A percentile compares a stretch with the other conserved stretches of the same genome.
Evolutionary conservation across 345 rosid species (phyloP).

Genomic region (Citrus sp.): DNA sequence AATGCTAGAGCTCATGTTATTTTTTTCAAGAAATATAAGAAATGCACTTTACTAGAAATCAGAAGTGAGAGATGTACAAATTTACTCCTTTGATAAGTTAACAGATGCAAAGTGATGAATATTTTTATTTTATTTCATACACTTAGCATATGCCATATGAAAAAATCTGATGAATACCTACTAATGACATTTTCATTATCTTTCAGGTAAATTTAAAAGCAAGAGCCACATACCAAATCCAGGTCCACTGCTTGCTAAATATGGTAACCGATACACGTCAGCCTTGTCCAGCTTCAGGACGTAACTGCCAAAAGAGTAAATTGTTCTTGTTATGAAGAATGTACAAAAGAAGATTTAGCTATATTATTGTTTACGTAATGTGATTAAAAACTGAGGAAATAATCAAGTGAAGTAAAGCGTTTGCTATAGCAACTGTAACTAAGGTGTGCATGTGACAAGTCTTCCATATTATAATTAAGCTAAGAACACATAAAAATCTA

Average conservation of each 20-base stretch:
- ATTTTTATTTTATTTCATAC: background rate
- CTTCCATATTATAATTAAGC: background rate
- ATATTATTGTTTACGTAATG: background rate
- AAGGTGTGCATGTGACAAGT: background rate
- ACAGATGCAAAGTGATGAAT: background rate
- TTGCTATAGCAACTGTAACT: background rate
- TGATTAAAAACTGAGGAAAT: background rate
- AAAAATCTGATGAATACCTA: background rate
- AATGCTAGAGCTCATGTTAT: background rate
- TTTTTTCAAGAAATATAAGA: background rate
- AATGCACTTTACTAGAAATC: background rate
- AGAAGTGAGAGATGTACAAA: background rate
- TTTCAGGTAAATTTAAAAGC: background rate
- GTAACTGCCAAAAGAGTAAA: slow-evolving; percentile 46
- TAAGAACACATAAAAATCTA: background rate
- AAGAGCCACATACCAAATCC: slow-evolving; percentile 68
- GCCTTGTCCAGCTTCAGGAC: slow-evolving; percentile 92
- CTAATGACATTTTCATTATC: background rate
- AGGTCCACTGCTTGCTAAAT: slow-evolving; percentile 84
- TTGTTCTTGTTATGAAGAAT: slow-evolving; percentile 9
- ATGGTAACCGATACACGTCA: slow-evolving; percentile 91
- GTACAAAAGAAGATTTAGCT: background rate
- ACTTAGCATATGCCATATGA: background rate
- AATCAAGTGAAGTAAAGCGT: background rate
- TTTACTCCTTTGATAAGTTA: background rate